Percentiles rank a stretch among this genome's conserved stretches.
Conservation (phyloP, 2,329 filamentous ascomycete species). For the Parastagonospora nodorum region DNA sequence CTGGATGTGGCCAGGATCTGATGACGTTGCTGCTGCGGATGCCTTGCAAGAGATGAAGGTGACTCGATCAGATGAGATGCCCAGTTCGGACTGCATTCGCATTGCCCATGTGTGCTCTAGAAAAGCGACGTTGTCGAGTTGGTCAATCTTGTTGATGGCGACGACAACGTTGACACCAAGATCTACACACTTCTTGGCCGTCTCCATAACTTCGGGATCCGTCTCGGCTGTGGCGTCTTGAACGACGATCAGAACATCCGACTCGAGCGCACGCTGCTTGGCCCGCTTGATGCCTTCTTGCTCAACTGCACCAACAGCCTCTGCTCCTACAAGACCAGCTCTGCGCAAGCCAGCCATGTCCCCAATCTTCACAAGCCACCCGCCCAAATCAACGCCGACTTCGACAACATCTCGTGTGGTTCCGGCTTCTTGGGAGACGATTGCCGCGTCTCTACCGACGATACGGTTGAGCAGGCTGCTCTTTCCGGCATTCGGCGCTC, state of each 20-base stretch:
- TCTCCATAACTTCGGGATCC: conserved; percentile 63
- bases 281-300: conserved; percentile 89
- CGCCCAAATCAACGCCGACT: conserved; percentile 83
- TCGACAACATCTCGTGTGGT: conserved; percentile 95
- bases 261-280: conserved; percentile 77
- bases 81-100: conserved; percentile 26
- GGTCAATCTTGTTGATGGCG: conserved; percentile 66
- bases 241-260: conserved; percentile 83
- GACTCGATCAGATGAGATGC: conserved; percentile 50
- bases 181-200: conserved; percentile 56
- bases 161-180: conserved; percentile 61
- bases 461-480: conserved; percentile 90
- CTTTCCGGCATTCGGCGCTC: conserved; percentile 93
- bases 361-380: conserved; percentile 90
- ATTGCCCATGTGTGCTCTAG: conserved; percentile 22
- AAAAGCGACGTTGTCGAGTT: conserved; percentile 45
- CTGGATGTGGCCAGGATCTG: conserved; percentile 70
- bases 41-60: conserved; percentile 75
- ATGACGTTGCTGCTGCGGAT: conserved; percentile 56
- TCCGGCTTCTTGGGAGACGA: conserved; percentile 89
- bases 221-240: conserved; percentile 69
- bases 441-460: conserved; percentile 90
- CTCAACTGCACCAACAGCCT: conserved; percentile 73
- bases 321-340: conserved; percentile 34
- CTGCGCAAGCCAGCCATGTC: conserved; percentile 89